Base-by-base conservation (phyloP, 805 yeast species). In the Suhomyces pyralidae region DNA sequence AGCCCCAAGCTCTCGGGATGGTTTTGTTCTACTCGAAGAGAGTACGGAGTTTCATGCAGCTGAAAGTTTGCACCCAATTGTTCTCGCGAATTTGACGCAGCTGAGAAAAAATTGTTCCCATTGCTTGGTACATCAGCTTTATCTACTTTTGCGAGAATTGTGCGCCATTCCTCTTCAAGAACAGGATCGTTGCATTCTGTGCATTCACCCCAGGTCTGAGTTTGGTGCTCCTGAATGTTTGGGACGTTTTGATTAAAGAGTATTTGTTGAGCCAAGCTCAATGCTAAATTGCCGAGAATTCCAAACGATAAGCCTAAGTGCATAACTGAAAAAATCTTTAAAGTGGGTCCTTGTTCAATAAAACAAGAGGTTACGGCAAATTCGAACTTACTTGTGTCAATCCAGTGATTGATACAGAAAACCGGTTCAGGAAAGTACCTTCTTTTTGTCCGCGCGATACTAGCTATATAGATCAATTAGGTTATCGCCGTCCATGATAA, bases 1-100 rank as follows among this genome's bases (percentile, higher is more conserved):
- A 71, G 58, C n/a, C 75, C 74, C 38, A 72, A 62, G 9, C 57
- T 36, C 19, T 36, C 40, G 9, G 40, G 40, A n/a, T n/a, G 17
- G 15, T 36, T 36, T n/a, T 17, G 20, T 7, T 36, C n/a, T 15
- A 36, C 40, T 36, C 40, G 40, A 38, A 38, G 42, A 6, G 42
- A 15, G 9, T 38, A 38, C 9, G 22, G 12, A 38, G 20, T 38
- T 14, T 38, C 22, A 7, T 38, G 24, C 42, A 17, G 9, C 42
- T 19, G 20, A 19, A 38, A 38, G 3, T 38, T 17, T 17, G 42
- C 42, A 38, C 42, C 42, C 42, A 38, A 38, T 17, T 38, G 20
- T 19, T 17, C 20, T 5, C 14, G 20, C 24, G 42, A 38, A 17
- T 3, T 7, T 17, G 20, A 7, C 24, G 42, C 42, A 38, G 24